Conservation (phyloP, 768 basidiomycete genomes). For the Boletus reticuloceps region DNA sequence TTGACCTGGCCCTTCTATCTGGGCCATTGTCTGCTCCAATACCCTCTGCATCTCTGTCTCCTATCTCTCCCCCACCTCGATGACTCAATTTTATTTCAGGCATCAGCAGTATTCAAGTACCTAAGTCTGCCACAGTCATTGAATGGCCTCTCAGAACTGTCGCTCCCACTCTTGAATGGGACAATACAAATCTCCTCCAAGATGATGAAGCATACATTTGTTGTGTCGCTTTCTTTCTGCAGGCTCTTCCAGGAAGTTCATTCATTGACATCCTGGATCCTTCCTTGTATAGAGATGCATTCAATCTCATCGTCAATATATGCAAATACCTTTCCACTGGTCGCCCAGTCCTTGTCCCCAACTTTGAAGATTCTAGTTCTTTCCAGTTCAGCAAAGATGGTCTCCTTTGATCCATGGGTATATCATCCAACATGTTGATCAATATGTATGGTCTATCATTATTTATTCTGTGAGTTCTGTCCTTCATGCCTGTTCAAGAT, state of each 20-base stretch:
- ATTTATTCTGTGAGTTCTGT: neutral
- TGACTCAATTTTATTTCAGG: neutral
- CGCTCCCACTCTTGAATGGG: neutral
- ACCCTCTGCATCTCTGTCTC: too few species aligned
- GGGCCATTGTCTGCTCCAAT: too few species aligned
- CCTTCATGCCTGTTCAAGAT: neutral
- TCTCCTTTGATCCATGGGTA: neutral
- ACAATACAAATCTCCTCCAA: neutral
- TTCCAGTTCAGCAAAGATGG: neutral
- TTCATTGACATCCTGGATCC: neutral
- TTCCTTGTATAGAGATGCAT: neutral
- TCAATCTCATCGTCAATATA: neutral
- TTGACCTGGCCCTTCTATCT: neutral
- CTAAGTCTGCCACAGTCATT: neutral
- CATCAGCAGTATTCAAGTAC: too few species aligned
- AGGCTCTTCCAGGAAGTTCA: neutral
- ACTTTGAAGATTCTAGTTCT: neutral
- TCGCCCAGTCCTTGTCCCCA: neutral
- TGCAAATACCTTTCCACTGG: neutral
- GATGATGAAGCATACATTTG: too few species aligned
- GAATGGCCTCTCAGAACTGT: neutral
- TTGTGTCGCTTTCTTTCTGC: too few species aligned
- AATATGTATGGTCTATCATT: neutral
- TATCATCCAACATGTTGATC: neutral
- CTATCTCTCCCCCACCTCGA: too few species aligned